Evolutionary conservation across 176 grass and related monocot genomes (phyloP).

Genomic region (Dactylis glomerata): DNA sequence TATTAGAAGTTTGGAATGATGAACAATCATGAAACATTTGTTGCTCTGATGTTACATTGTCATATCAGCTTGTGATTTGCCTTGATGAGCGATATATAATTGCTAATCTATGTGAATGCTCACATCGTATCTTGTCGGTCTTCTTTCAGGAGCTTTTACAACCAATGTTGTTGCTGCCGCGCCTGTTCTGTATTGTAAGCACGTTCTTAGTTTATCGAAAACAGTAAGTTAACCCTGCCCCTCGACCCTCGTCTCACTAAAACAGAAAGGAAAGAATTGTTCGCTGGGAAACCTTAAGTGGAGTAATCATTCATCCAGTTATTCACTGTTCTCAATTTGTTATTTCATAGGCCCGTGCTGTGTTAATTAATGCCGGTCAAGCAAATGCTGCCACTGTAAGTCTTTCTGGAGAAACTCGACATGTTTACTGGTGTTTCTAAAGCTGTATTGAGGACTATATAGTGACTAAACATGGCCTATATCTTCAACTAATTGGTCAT

Average conservation of each 20-base stretch:
- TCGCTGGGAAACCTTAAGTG: not conserved
- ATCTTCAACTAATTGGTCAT: conserved; percentile 26
- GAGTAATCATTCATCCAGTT: not conserved
- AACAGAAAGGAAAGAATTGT: not conserved
- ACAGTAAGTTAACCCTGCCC: conserved; percentile 42
- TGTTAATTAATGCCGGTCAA: conserved; percentile 94
- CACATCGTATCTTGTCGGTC: not conserved
- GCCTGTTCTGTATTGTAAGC: conserved; percentile 84
- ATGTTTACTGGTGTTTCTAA: not conserved
- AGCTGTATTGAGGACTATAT: not conserved
- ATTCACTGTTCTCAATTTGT: not conserved
- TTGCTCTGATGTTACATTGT: conserved; percentile 15
- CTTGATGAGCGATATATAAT: not conserved
- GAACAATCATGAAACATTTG: not conserved
- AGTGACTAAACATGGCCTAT: conserved; percentile 21
- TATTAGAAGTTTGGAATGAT: not conserved
- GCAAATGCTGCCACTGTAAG: conserved; percentile 99
- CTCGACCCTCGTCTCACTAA: not conserved
- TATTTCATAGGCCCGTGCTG: conserved; percentile 66
- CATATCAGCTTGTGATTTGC: not conserved
- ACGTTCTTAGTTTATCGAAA: conserved; percentile 52
- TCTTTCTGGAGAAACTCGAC: conserved; percentile 27
- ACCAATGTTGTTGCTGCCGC: conserved; percentile 91
- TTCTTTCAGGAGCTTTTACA: conserved; percentile 79
- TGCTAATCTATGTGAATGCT: not conserved